Evolutionary conservation across 176 grass and related monocot species (phyloP).

Genomic region (Dendrocalamus sinicus): DNA sequence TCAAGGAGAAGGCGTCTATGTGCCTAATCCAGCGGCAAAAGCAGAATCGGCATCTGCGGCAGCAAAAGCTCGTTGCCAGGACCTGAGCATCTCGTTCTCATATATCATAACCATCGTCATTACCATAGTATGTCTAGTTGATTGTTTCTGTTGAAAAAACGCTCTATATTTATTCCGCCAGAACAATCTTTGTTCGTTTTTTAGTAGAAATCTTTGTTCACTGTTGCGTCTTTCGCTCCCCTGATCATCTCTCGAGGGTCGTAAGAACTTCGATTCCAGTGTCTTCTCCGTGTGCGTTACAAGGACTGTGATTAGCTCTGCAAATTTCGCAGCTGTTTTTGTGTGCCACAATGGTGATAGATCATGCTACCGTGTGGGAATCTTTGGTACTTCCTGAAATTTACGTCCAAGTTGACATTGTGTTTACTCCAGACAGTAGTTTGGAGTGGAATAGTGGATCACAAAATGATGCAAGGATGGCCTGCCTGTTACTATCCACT

Average conservation of each 20-base stretch:
- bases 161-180: neutral
- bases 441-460: neutral
- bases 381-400: neutral
- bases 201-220: conserved; percentile 27
- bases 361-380: neutral
- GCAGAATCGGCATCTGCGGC: conserved; percentile 52
- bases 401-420: neutral
- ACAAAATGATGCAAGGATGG: neutral
- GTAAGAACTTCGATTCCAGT: neutral
- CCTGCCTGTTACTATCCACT: too few species aligned
- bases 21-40: conserved; percentile 61
- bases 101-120: neutral
- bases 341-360: neutral
- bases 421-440: neutral
- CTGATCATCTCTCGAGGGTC: neutral
- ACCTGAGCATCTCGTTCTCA: conserved; percentile 34
- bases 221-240: neutral
- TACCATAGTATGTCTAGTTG: conserved; percentile 31
- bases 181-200: neutral
- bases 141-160: conserved; percentile 19
- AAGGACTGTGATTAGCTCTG: neutral
- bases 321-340: neutral
- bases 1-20: conserved; percentile 87
- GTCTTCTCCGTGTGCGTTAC: neutral
- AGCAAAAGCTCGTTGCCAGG: conserved; percentile 64